Evolutionary conservation across 352 stramenopile genomes (phyloP).

Genomic region (Pythium vanterpoolii): DNA sequence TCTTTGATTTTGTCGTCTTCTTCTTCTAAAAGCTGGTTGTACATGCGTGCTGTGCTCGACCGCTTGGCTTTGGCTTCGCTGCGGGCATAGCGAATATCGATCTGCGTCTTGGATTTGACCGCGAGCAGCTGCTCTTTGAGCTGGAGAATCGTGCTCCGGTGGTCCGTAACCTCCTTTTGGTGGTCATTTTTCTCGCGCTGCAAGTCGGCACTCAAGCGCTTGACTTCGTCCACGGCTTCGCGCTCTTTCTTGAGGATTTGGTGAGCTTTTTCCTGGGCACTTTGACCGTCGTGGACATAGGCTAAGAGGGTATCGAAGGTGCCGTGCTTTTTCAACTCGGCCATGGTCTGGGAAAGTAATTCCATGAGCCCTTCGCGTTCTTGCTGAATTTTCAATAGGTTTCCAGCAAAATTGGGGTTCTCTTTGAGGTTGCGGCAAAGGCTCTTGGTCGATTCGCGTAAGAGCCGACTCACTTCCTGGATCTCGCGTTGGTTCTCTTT

Average conservation of each 20-base stretch:
- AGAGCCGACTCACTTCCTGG: constrained; percentile 84
- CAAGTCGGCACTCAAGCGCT: constrained; percentile 79
- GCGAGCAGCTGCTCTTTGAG: constrained; percentile 84
- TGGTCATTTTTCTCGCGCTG: constrained; percentile 74
- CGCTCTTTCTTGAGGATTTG: constrained; percentile 86
- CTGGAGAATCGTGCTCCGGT: constrained; percentile 61
- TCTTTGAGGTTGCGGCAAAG: constrained; percentile 91
- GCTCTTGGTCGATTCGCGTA: constrained; percentile 91
- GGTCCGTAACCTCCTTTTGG: constrained; percentile 69
- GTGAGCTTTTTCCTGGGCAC: constrained; percentile 64
- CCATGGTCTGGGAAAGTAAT: constrained; percentile 56
- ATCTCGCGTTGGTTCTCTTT: constrained; percentile 93
- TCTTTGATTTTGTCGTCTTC: constrained; percentile 68
- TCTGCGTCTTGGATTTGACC: constrained; percentile 82
- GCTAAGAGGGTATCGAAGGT: constrained; percentile 72
- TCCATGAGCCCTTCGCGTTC: constrained; percentile 83
- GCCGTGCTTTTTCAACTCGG: constrained; percentile 70
- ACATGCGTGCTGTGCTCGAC: constrained; percentile 71
- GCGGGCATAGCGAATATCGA: constrained; percentile 75
- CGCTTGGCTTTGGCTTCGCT: constrained; percentile 86
- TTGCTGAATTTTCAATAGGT: constrained; percentile 91
- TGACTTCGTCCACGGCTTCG: constrained; percentile 84
- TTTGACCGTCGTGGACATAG: constrained; percentile 79
- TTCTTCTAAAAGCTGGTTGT: constrained; percentile 78
- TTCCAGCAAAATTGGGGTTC: constrained; percentile 91